These are phyloP conservation scores for Aspergillus clavatus DNA, from an alignment of 2,329 filamentous ascomycete species.

Conservation along the genomic window DNA sequence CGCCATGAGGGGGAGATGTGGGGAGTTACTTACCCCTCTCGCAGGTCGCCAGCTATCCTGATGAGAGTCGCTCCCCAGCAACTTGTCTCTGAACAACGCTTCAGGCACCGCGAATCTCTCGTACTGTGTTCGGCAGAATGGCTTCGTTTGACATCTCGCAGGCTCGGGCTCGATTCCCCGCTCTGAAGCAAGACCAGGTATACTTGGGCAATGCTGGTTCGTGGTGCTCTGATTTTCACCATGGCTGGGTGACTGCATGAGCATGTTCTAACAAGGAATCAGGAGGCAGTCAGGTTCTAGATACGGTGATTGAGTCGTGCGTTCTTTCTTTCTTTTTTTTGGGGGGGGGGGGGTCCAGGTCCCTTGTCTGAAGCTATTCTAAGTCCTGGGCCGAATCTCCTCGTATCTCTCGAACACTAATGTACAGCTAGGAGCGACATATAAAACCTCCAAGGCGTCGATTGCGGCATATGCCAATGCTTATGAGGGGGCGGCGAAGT, in stretches of 20 bases:
- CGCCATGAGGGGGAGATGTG: too few relatives aligned
- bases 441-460: slow-evolving; percentile 56
- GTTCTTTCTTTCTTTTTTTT: too few relatives aligned
- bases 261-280: background rate
- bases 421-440: slow-evolving; percentile 70
- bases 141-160: slow-evolving; percentile 51
- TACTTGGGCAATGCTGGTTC: slow-evolving; percentile 65
- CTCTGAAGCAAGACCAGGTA: slow-evolving; percentile 61
- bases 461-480: slow-evolving; percentile 57
- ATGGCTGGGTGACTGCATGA: background rate
- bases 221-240: background rate
- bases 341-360: too few relatives aligned
- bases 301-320: slow-evolving; percentile 62
- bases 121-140: slow-evolving; percentile 20
- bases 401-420: slow-evolving; percentile 65
- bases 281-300: slow-evolving; percentile 67
- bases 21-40: too few relatives aligned
- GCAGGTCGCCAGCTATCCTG: too few relatives aligned
- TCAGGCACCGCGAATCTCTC: too few relatives aligned
- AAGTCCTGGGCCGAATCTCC: slow-evolving; percentile 47
- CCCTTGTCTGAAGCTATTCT: background rate
- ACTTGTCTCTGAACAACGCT: too few relatives aligned
- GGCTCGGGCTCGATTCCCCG: slow-evolving; percentile 62
- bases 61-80: too few relatives aligned
- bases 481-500: slow-evolving; percentile 61